Base-by-base conservation (phyloP, 805 yeast genomes). In the Vanderwaltozyma yarrowii region DNA sequence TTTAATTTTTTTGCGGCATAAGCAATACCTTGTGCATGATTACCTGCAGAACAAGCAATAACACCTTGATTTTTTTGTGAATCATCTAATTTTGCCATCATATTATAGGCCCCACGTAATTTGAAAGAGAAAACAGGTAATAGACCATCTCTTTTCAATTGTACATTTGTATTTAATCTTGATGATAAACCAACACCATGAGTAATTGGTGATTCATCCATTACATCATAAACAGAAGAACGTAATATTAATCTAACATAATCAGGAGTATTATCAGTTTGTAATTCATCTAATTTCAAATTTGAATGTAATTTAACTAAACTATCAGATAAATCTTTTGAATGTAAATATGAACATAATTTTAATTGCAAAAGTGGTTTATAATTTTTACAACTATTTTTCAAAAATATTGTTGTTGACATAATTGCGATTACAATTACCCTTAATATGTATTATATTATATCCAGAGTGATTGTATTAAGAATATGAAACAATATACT, bases 21-120 rank as follows among this genome's bases (percentile, higher is more conserved):
- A 0, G 98, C 98, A 12, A 92, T 97, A 48, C 99, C 99, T 59
- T 92, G 99, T 1, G 99, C 99, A 52, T 92, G 99, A 61, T 92
- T 92, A 26, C 99, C 99, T 4, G 99, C 99, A 23, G 96, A 86
- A 54, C 97, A 92, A 0, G 97, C 96, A 56, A 94, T 82, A 39
- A 92, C 96, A 50, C 99, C 99, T 69, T 58, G 85, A 51, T 45
- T 79, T 71, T 49, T 78, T 27, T 62, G 54, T 7, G 56, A 37
- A n/a, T 73, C 63, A 37, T 78, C 76, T 35, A 92, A 63, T 51
- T 89, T 84, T 26, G 97, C 94, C 51, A 92, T 82, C 95, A 86
- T 87, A 60, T 92, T 92, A 64, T 88, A 86, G 14, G 98, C 99
- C 42, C 99, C 99, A 59, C 99, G 79, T 43, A 92, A 70, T 64